These are phyloP conservation scores for Rubroshorea leprosula DNA, from an alignment of 345 rosid species.

Conservation along the genomic window DNA sequence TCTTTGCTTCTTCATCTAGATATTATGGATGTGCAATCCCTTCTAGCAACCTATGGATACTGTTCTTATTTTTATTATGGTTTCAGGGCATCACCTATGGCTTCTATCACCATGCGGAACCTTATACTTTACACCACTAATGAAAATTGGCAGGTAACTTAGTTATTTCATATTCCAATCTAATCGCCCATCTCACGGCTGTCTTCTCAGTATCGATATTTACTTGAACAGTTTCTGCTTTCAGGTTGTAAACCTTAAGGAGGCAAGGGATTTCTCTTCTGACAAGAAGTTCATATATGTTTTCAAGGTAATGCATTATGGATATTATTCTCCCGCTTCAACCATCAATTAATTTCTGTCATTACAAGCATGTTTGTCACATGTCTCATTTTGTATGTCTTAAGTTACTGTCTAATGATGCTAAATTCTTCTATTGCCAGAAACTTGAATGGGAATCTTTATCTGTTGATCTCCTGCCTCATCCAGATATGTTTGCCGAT, in stretches of 20 bases:
- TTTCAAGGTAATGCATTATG: constrained; percentile 60
- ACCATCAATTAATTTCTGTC: neutral
- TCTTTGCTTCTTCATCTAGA: neutral
- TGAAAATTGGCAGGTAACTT: constrained; percentile 98
- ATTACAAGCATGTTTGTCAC: constrained; percentile 1
- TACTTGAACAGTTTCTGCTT: constrained; percentile 8
- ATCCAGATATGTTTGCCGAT: constrained; percentile 98
- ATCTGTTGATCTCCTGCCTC: constrained; percentile 97
- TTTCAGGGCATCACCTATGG: constrained; percentile 89
- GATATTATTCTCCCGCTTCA: neutral
- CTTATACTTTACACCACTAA: constrained; percentile 78
- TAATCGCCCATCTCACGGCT: neutral
- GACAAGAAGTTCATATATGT: constrained; percentile 77
- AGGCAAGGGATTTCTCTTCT: constrained; percentile 83
- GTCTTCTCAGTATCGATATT: neutral
- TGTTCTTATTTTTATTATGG: constrained; percentile 11
- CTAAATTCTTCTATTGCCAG: constrained; percentile 41
- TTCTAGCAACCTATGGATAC: neutral
- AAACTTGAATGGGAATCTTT: constrained; percentile 98
- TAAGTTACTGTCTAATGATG: constrained; percentile 22
- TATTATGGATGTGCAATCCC: neutral
- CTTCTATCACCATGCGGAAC: constrained; percentile 84
- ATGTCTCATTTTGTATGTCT: neutral
- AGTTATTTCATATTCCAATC: no score
- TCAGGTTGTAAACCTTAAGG: constrained; percentile 94